Base-by-base conservation (phyloP, 75 land plant genomes). In the Pinus albicaulis region DNA sequence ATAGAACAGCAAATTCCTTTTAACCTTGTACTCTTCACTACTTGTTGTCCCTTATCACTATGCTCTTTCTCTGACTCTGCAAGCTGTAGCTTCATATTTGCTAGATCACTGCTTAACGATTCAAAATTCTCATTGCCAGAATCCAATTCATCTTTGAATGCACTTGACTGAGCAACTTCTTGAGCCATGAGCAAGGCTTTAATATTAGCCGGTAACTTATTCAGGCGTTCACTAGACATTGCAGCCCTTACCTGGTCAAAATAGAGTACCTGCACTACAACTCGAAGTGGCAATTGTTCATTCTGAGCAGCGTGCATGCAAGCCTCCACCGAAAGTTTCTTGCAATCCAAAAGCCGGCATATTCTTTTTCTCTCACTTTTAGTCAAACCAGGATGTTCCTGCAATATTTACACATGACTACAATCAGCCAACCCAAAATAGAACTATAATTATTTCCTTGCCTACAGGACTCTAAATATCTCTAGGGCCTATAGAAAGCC, bases 231-330 rank as follows among this genome's bases (percentile, higher is more conserved):
- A 22, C 90, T 85, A 26, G 85, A 75, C 76, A 77, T 77, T n/a
- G 93, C 83, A 0, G 93, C 82, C 36, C 90, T 85, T 3, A 92
- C 90, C 74, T 95, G 96, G 79, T 95, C 95, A 71, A 88, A 89
- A 86, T 86, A 91, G 55, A 92, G 89, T 26, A 91, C 90, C 76
- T 92, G 95, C 3, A 92, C 93, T 16, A 92, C 90, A 34, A 92
- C 86, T 26, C 95, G 68, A 56, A 92, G 80, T 0, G 95, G 95
- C 6, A 92, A 80, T 22, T 74, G 24, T 68, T 92, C 95, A 59
- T 92, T 92, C 56, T 90, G 90, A 62, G 95, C 95, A 5, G 95
- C 95, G 59, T 90, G 95, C 82, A 88, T 84, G 57, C 95, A 90
- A 8, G 89, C 92, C 72, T 92, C 93, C 81, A 92, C 72, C 4